These are phyloP conservation scores for Chytriomyces confervae DNA, from an alignment of 192 early-diverging fungal genomes.

Conservation along the genomic window DNA sequence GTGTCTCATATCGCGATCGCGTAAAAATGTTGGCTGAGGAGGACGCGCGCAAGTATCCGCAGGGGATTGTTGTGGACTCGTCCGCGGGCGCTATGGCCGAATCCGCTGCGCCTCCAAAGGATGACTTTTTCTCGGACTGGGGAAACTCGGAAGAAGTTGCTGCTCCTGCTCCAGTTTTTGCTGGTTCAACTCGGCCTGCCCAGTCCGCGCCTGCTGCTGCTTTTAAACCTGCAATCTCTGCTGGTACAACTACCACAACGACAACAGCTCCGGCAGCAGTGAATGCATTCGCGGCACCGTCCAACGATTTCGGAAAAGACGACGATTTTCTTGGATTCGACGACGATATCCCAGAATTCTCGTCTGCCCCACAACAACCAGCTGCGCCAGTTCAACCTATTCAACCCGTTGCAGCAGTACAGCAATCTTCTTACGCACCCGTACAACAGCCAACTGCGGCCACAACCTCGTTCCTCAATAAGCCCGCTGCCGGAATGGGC, in stretches of 20 bases:
- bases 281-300: neutral
- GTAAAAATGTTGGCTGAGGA: conserved; percentile 12
- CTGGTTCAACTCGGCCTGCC: conserved; percentile 41
- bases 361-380: conserved; percentile 24
- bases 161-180: conserved; percentile 43
- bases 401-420: neutral
- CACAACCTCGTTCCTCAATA: neutral
- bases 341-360: neutral
- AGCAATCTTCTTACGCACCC: neutral
- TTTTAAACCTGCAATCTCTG: neutral
- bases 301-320: neutral
- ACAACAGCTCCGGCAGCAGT: neutral
- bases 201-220: neutral
- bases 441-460: neutral
- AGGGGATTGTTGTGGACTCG: conserved; percentile 51
- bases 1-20: conserved; percentile 75
- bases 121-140: conserved; percentile 76
- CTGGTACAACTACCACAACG: neutral
- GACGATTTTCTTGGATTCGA: neutral
- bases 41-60: conserved; percentile 42
- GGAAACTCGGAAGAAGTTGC: conserved; percentile 40
- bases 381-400: conserved; percentile 34
- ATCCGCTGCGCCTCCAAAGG: conserved; percentile 33
- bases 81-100: conserved; percentile 32
- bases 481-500: conserved; percentile 14